Conservation (phyloP, 768 basidiomycete genomes). For the Termitomyces sp. region DNA sequence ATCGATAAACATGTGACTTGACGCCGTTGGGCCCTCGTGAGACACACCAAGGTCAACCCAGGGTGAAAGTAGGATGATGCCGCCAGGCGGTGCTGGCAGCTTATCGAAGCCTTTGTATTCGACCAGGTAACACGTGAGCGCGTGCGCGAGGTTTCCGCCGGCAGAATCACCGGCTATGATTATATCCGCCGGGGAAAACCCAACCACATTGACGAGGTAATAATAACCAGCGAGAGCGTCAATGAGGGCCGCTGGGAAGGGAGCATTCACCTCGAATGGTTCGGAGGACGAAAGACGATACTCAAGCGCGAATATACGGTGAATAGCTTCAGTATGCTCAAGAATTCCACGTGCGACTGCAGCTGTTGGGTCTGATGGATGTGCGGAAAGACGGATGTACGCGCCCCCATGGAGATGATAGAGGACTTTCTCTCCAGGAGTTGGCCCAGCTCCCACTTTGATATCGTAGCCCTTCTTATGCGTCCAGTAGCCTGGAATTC, state of each 20-base stretch:
- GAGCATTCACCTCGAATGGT: constrained; percentile 36
- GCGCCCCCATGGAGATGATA: constrained; percentile 63
- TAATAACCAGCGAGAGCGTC: constrained; percentile 72
- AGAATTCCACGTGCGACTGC: constrained; percentile 42
- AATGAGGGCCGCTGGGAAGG: constrained; percentile 73
- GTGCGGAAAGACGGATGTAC: constrained; percentile 47
- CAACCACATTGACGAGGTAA: constrained; percentile 55
- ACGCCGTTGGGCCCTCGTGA: constrained; percentile 31
- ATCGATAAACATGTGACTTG: constrained; percentile 23
- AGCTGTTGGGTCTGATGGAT: constrained; percentile 44
- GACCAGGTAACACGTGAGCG: constrained; percentile 46
- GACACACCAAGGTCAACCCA: constrained; percentile 45
- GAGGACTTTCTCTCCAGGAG: constrained; percentile 50
- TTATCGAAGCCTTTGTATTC: constrained; percentile 33
- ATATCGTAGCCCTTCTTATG: constrained; percentile 34
- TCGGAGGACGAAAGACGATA: constrained; percentile 58
- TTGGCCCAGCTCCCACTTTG: constrained; percentile 29
- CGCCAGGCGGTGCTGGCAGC: constrained; percentile 38
- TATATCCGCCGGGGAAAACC: constrained; percentile 55
- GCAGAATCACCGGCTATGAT: constrained; percentile 73
- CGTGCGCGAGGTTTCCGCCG: constrained; percentile 66
- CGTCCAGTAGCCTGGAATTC: constrained; percentile 55
- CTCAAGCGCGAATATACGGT: constrained; percentile 56
- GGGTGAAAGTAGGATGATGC: constrained; percentile 49
- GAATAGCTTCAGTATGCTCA: constrained; percentile 34